Percentiles rank a stretch among this genome's conserved stretches.
Conservation (phyloP, 768 basidiomycete genomes). For the Ephemerocybe angulata region DNA sequence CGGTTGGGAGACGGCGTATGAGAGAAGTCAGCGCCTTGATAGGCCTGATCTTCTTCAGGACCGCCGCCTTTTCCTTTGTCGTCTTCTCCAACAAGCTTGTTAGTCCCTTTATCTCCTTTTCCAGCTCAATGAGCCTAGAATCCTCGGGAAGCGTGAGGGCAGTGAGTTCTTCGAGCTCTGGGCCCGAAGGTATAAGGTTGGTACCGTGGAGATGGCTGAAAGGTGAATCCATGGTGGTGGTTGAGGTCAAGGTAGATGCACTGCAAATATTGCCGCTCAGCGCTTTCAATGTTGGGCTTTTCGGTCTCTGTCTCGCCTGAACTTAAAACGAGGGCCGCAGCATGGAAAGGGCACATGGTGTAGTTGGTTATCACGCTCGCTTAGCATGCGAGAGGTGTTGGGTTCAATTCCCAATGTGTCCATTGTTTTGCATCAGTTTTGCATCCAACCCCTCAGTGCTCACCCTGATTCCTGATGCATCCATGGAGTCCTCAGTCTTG, state of each 20-base stretch:
- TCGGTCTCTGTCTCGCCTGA: too few species aligned
- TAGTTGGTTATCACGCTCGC: slow-evolving; percentile 9
- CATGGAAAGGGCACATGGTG: slow-evolving; percentile 2
- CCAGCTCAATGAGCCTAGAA: neutral
- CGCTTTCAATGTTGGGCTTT: neutral
- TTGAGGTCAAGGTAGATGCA: neutral
- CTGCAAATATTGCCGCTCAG: neutral
- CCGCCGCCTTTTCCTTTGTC: neutral
- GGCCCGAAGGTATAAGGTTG: neutral
- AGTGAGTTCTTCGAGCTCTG: neutral
- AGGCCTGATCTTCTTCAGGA: neutral
- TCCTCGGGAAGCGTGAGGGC: neutral
- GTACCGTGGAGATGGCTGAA: neutral
- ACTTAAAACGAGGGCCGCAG: neutral
- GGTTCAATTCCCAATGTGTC: too few species aligned
- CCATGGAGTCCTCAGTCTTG: too few species aligned
- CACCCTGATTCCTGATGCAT: too few species aligned
- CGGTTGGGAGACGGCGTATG: slow-evolving; percentile 11
- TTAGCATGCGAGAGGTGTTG: too few species aligned
- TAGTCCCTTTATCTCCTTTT: neutral
- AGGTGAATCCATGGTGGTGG: neutral
- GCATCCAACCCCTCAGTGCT: too few species aligned
- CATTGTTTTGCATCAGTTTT: too few species aligned
- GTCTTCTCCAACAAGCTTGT: neutral
- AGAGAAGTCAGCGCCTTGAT: neutral